Conservation (phyloP, 768 basidiomycete genomes). For the Kwoniella sp. region DNA sequence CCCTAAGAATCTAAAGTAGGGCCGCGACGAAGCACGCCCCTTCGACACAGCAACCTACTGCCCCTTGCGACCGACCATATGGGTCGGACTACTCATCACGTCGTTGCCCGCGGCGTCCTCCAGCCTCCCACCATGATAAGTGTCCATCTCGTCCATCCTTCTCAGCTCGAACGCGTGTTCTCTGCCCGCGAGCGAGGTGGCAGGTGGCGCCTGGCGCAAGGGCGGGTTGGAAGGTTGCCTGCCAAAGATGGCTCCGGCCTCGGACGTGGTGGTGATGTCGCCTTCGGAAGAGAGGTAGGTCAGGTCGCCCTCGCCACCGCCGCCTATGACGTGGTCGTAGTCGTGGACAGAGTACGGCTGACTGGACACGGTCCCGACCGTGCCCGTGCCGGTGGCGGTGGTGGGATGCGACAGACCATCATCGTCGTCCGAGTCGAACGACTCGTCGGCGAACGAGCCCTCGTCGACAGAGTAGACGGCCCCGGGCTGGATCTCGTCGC, state of each 20-base stretch:
- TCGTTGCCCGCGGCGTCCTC: slow-evolving; percentile 36
- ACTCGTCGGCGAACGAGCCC: slow-evolving; percentile 17
- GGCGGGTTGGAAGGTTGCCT: not conserved
- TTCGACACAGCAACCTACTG: too few species aligned
- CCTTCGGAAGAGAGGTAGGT: slow-evolving; percentile 8
- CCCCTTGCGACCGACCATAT: too few species aligned
- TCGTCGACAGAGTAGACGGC: slow-evolving; percentile 9
- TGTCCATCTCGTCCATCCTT: slow-evolving; percentile 45
- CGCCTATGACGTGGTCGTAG: slow-evolving; percentile 1
- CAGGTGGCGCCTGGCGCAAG: not conserved
- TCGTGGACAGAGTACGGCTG: slow-evolving; percentile 1
- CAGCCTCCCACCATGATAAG: slow-evolving; percentile 43
- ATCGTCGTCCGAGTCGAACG: slow-evolving; percentile 19
- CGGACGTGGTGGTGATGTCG: not conserved
- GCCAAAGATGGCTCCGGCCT: slow-evolving; percentile 11
- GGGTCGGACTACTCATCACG: slow-evolving; percentile 8
- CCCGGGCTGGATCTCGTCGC: slow-evolving; percentile 18
- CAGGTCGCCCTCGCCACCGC: not conserved
- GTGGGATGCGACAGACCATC: slow-evolving; percentile 3
- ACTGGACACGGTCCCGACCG: slow-evolving; percentile 2
- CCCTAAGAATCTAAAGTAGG: too few species aligned
- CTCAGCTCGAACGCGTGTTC: slow-evolving; percentile 30
- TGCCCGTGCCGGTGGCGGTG: not conserved
- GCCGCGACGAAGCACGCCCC: too few species aligned
- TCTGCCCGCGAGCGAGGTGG: not conserved